phyloP scores from a whole-genome alignment of 345 rosid genomes.

The Passiflora organensis region DNA sequence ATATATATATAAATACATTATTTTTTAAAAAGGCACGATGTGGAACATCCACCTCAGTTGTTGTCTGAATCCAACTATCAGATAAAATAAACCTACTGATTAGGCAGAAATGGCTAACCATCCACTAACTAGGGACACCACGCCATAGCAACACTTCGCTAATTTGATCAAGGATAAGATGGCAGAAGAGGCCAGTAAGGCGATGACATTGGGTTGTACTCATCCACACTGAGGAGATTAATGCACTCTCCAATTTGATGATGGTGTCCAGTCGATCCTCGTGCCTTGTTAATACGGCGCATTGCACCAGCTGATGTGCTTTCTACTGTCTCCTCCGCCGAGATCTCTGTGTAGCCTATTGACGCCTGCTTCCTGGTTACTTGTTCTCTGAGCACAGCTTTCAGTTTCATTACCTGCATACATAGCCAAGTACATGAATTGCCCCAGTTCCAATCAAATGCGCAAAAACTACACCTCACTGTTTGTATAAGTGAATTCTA shows the following conservation, averaged over 20 bases:
- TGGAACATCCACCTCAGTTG: no score
- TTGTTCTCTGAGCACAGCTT: slow-evolving; percentile 44
- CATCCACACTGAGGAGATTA: slow-evolving; percentile 32
- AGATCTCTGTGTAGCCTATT: slow-evolving; percentile 43
- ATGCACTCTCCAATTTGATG: slow-evolving; percentile 30
- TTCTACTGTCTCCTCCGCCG: slow-evolving; percentile 62
- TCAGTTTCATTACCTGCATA: slow-evolving; percentile 52
- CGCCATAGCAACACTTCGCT: no score
- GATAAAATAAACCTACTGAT: background rate
- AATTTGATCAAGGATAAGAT: slow-evolving; percentile 3
- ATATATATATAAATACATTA: no score
- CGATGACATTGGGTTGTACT: background rate
- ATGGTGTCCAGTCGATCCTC: slow-evolving; percentile 4
- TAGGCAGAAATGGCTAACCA: background rate
- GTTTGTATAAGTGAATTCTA: background rate
- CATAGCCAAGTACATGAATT: background rate
- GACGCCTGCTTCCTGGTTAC: slow-evolving; percentile 38
- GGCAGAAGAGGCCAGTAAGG: slow-evolving; percentile 4
- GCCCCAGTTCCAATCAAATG: no score
- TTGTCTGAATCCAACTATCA: no score
- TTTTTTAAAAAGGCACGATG: no score
- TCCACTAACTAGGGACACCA: background rate
- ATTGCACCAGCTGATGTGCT: slow-evolving; percentile 40
- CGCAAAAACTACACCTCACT: no score
- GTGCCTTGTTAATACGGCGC: slow-evolving; percentile 15